Evolutionary conservation across 2,329 filamentous ascomycete species (phyloP), one percentile per base, ranked within the genome.

Genomic region (Fusarium vanettenii): DNA sequence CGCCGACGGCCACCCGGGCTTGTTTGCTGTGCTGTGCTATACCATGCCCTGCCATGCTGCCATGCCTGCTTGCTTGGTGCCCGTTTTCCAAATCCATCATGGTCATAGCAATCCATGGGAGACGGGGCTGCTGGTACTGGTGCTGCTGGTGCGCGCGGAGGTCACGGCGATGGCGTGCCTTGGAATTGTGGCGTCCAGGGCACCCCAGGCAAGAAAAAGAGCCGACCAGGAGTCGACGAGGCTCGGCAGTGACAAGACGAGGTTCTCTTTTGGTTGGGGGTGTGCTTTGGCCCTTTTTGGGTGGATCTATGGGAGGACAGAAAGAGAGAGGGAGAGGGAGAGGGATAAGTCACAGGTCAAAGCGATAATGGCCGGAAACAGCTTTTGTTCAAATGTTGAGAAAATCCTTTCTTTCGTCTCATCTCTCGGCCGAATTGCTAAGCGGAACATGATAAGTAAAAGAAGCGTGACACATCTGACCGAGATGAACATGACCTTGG

Each of bases 271-370:
- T 65, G 25, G 35, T 57, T 64, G 35, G 63, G 63, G 63, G 35
- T 64, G 48, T 72, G 68, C 68, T 72, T 71, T 72, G 69, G 68
- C 64, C 68, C 33, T 67, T 35, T 59, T 68, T 64, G 63, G 60
- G 61, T 59, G 50, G 64, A 55, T 27, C 27, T 50, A 25, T 48
- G 22, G 64, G 25, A 70, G 43, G 48, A 48, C 52, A 27, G 29
- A 31, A 31, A 31, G 29, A 62, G 61, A 57, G 25, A 59, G 29
- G 31, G 18, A 69, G 64, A 56, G 29, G 56, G 52, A 60, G 37
- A 55, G 29, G 31, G 50, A 55, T n/a, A 29, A n/a, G 52, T 35
- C 52, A 56, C 31, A 18, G 27, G 48, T 52, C 48, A 52, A 52
- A 52, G 48, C 48, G 48, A 52, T 52, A 20, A 52, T 16, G 22